These are phyloP conservation scores for Talaromyces thailandensis DNA, from an alignment of 495 filamentous ascomycete species.

Conservation along the genomic window DNA sequence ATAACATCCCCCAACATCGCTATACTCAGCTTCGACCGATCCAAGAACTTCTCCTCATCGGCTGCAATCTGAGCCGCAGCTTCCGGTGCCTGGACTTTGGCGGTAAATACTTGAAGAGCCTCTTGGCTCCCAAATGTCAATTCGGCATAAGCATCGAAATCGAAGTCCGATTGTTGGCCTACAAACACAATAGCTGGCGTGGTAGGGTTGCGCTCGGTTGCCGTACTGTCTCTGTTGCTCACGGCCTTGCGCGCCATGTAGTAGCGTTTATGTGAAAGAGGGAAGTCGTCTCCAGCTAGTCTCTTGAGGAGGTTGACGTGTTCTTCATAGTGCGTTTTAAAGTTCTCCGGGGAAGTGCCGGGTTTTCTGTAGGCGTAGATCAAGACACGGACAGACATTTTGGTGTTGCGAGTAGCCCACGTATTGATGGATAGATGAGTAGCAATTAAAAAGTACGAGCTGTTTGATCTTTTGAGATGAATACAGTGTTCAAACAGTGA, in stretches of 20 bases:
- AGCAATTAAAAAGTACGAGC: neutral
- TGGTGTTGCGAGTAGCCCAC: neutral
- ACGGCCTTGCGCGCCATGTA: conserved; percentile 13
- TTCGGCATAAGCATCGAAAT: conserved; percentile 29
- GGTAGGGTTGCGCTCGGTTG: conserved; percentile 10
- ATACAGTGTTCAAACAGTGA: neutral
- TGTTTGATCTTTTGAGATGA: neutral
- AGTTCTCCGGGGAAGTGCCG: conserved; percentile 13
- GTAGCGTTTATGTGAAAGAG: conserved; percentile 15
- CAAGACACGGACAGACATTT: conserved; percentile 13
- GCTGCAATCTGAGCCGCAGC: conserved; percentile 13
- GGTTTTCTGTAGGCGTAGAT: conserved; percentile 17
- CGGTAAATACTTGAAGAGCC: conserved; percentile 19
- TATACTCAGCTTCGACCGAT: conserved; percentile 13
- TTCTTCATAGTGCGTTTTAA: conserved; percentile 15
- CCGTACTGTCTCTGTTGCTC: neutral
- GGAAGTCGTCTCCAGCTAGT: conserved; percentile 12
- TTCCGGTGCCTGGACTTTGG: conserved; percentile 15
- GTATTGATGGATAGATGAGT: neutral
- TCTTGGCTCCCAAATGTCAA: conserved; percentile 23
- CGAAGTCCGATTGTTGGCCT: conserved; percentile 28
- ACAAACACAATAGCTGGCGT: conserved; percentile 22
- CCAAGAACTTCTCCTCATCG: conserved; percentile 27
- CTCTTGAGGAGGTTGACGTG: conserved; percentile 13
- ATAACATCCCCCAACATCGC: conserved; percentile 20